A percentile compares a stretch with the other conserved stretches of the same genome.
phyloP scores from a whole-genome alignment of 306 rosid genomes.

The Pterocarpus macrocarpus region DNA sequence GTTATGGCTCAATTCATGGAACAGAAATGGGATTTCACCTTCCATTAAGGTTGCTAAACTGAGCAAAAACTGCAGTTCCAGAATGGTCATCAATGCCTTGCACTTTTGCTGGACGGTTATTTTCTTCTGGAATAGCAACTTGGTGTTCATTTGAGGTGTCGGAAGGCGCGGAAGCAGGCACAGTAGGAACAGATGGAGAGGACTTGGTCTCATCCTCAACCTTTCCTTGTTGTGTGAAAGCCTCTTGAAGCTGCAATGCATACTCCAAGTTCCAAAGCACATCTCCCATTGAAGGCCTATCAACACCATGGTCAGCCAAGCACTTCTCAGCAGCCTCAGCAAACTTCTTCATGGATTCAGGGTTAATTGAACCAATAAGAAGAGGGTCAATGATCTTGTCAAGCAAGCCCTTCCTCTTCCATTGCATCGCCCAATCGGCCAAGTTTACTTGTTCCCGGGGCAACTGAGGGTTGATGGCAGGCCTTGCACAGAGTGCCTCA shows the following conservation, averaged over 20 bases:
- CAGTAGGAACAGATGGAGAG: constrained; percentile 21
- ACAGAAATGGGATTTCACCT: constrained; percentile 54
- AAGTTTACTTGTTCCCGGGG: constrained; percentile 72
- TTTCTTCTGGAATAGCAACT: constrained; percentile 31
- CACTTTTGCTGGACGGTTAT: constrained; percentile 43
- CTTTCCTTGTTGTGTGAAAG: constrained; percentile 59
- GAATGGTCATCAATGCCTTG: constrained; percentile 68
- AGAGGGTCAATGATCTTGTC: constrained; percentile 69
- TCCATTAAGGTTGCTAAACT: constrained; percentile 74
- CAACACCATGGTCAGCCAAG: constrained; percentile 70
- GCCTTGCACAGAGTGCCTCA: constrained; percentile 69
- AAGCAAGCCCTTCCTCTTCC: constrained; percentile 68
- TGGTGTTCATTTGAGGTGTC: constrained; percentile 28
- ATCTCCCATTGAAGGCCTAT: constrained; percentile 79
- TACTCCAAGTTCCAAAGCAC: constrained; percentile 73
- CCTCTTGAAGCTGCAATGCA: constrained; percentile 75
- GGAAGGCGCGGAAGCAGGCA: constrained; percentile 18
- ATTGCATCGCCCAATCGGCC: constrained; percentile 75
- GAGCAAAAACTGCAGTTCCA: constrained; percentile 74
- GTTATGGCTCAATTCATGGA: background rate
- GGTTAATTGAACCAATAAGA: constrained; percentile 57
- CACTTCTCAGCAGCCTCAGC: constrained; percentile 79
- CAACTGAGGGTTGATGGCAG: constrained; percentile 63
- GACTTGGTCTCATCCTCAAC: constrained; percentile 53
- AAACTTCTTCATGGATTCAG: constrained; percentile 68